Percentiles rank a stretch among this genome's conserved stretches.
Evolutionary conservation across 768 basidiomycete species (phyloP).

Genomic region (Collybia sordida): DNA sequence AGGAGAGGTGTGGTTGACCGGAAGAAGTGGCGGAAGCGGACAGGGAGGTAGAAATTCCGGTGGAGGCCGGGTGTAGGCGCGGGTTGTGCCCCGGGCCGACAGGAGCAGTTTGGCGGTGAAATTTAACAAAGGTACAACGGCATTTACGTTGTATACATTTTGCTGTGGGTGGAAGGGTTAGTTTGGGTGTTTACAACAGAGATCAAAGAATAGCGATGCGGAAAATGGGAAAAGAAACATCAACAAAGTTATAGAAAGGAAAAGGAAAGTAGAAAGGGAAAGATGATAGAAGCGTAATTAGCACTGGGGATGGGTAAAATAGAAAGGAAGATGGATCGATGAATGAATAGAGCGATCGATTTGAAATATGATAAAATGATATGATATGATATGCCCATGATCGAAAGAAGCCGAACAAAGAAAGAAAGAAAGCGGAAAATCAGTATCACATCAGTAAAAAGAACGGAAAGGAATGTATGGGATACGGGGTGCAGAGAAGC

Average conservation of each 20-base stretch:
- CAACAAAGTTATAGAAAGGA: no score
- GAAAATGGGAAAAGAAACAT: no score
- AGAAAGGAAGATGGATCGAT: no score
- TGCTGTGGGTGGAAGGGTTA: conserved; percentile 36
- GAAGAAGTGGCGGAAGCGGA: conserved; percentile 39
- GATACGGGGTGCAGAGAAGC: no score
- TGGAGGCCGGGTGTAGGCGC: neutral
- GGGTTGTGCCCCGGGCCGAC: conserved; percentile 67
- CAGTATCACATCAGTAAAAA: no score
- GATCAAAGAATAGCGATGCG: no score
- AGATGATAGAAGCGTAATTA: neutral
- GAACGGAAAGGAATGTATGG: no score
- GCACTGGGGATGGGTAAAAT: no score
- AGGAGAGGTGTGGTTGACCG: conserved; percentile 7
- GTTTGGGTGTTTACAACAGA: conserved; percentile 1
- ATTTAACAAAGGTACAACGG: conserved; percentile 80
- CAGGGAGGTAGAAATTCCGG: conserved; percentile 37
- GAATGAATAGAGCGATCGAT: no score
- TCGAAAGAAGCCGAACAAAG: neutral
- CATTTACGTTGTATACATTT: conserved; percentile 74
- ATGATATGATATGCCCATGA: no score
- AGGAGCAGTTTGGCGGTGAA: conserved; percentile 80
- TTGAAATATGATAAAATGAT: no score
- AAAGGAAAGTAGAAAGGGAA: conserved; percentile 1
- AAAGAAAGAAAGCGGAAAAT: neutral